Evolutionary conservation across 129 eudicot genomes (phyloP).

Genomic region (Smallanthus sonchifolius): DNA sequence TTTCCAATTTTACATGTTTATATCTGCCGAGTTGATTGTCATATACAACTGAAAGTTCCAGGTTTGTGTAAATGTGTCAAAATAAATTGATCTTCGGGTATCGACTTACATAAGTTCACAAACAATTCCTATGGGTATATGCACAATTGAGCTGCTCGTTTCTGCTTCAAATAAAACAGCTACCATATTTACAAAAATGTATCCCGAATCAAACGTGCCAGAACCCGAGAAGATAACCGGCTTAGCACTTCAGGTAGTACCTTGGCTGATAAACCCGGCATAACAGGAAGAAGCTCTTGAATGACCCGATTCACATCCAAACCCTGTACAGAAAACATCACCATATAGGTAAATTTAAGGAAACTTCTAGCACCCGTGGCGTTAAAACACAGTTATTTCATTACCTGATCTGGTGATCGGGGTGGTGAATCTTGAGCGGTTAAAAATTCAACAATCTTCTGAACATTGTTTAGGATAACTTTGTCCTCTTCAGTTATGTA

Average conservation of each 20-base stretch:
- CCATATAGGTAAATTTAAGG: not conserved
- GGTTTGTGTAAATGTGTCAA: conserved; percentile 11
- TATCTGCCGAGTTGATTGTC: conserved; percentile 24
- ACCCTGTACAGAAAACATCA: conserved; percentile 38
- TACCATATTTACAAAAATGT: conserved; percentile 41
- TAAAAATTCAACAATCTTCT: conserved; percentile 65
- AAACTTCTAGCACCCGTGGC: not conserved
- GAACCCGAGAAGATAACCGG: conserved; percentile 69
- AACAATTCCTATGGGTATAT: conserved; percentile 21
- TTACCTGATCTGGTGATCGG: conserved; percentile 74
- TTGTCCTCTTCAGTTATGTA: conserved; percentile 81
- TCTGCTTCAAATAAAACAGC: not conserved
- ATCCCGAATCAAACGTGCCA: conserved; percentile 78
- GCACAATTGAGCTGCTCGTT: conserved; percentile 22
- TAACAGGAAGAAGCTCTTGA: conserved; percentile 74
- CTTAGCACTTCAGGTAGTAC: conserved; percentile 81
- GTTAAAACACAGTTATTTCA: not conserved
- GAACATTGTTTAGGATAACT: conserved; percentile 82
- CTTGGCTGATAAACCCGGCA: conserved; percentile 77
- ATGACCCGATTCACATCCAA: conserved; percentile 52
- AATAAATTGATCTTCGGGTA: not conserved
- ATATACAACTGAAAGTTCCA: conserved; percentile 32
- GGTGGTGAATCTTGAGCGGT: conserved; percentile 59
- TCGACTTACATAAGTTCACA: conserved; percentile 2
- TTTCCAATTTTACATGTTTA: not conserved